Percentiles rank a stretch among this genome's conserved stretches.
phyloP scores from a whole-genome alignment of 345 rosid genomes.

The Euphorbia lathyris region DNA sequence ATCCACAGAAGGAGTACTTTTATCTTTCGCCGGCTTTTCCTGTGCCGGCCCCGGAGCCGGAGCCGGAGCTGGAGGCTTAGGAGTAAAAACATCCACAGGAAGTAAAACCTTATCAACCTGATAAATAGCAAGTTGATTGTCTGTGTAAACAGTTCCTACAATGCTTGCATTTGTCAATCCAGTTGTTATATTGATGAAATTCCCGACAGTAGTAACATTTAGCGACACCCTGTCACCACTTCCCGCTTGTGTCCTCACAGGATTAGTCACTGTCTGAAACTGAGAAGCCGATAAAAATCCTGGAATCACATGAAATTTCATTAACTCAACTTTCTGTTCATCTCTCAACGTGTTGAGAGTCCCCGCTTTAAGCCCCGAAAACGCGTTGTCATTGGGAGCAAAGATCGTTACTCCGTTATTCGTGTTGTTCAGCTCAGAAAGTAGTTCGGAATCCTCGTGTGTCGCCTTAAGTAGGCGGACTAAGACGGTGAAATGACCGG shows the following conservation, averaged over 20 bases:
- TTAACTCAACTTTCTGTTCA: constrained; percentile 32
- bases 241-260: constrained; percentile 40
- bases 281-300: constrained; percentile 24
- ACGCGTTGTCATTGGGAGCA: constrained; percentile 24
- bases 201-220: constrained; percentile 29
- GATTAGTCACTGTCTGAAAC: constrained; percentile 46
- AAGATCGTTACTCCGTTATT: constrained; percentile 30
- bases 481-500: constrained; percentile 20
- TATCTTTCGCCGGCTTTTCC: constrained; percentile 3
- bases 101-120: constrained; percentile 42
- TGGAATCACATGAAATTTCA: constrained; percentile 40
- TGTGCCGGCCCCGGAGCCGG: constrained; percentile 20
- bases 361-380: constrained; percentile 24
- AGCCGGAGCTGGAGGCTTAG: constrained; percentile 24
- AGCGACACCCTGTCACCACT: constrained; percentile 26
- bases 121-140: constrained; percentile 34
- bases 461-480: constrained; percentile 21
- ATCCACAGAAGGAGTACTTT: background rate
- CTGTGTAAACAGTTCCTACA: constrained; percentile 31
- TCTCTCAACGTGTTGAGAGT: constrained; percentile 21
- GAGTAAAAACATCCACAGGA: constrained; percentile 29
- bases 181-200: constrained; percentile 20
- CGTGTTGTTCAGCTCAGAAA: constrained; percentile 20
- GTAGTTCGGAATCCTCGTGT: constrained; percentile 7
- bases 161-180: constrained; percentile 34